Base-by-base conservation (phyloP, 192 early-diverging fungal genomes). In the Thamnidium elegans region DNA sequence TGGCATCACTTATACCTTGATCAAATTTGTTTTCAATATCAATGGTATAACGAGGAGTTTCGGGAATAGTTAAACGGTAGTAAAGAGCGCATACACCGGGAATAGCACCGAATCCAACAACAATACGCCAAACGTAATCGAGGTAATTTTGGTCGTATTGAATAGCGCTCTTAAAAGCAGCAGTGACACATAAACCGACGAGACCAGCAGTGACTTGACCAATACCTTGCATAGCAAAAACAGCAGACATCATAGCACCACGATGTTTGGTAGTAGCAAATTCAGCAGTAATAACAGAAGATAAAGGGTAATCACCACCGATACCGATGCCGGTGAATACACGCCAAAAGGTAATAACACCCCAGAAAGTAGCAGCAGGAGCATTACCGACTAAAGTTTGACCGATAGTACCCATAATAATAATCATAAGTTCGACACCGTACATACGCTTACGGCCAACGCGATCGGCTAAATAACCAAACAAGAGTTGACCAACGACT, bases 281-380 rank as follows among this genome's bases (percentile, higher is more conserved):
- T 82, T 98, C 96, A 50, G 94, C 89, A 26, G 93, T 93, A 58
- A 98, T 98, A 56, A 92, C 89, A 17, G 94, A 92, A 13, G 94
- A 96, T 50, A 98, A 76, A 8, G 96, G 96, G 76, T 98, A 98
- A 74, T 98, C 96, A 48, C 94, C 94, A 65, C 96, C 96, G 58
- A 98, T 91, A 58, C 96, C 96, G 21, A 96, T 76, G 64, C 96
- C 96, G 42, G 96, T 84, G 58, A 98, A 67, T 34, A 95, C 81
- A 53, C 96, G 92, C 94, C 94, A 97, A 58, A 90, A 84, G 64
- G 93, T 81, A 19, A 96, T 80, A 63, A 79, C 79, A 44, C 83
- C 84, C 58, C 76, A 76, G 48, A 84, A 73, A n/a, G 89, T 79
- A 51, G 94, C 72, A 58, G 82, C 79, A 56, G 85, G 80, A 14